Evolutionary conservation across 257 asterid genomes (phyloP).

Genomic region (Thymus mandschuricus): DNA sequence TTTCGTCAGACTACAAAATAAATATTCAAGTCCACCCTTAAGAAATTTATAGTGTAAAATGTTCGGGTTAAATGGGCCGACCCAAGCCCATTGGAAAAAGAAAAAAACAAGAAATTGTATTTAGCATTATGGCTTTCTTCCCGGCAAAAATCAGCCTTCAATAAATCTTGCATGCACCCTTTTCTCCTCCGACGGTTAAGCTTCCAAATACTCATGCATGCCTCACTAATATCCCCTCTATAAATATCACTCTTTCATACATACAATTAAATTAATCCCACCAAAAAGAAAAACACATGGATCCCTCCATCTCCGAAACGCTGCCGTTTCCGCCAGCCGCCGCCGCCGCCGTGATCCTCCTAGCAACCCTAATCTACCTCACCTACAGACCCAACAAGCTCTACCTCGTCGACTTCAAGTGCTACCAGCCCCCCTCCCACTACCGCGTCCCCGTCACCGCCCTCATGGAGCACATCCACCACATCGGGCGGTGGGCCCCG

Average conservation of each 20-base stretch:
- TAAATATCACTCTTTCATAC: too few species aligned
- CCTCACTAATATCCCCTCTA: too few species aligned
- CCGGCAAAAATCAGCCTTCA: neutral
- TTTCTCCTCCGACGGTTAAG: constrained; percentile 28
- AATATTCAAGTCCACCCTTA: too few species aligned
- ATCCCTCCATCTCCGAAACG: neutral
- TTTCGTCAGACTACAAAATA: too few species aligned
- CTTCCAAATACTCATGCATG: neutral
- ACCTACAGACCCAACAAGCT: constrained; percentile 9
- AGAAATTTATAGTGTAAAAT: too few species aligned
- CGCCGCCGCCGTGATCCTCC: neutral
- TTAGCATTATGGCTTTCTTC: neutral
- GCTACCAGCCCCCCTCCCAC: neutral
- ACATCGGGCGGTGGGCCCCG: neutral
- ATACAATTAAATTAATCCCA: too few species aligned
- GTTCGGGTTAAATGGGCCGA: too few species aligned
- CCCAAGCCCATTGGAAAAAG: too few species aligned
- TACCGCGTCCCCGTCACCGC: constrained; percentile 3
- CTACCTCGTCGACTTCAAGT: constrained; percentile 26
- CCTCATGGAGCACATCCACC: constrained; percentile 3
- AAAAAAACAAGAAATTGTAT: too few species aligned
- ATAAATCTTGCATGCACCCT: constrained; percentile 16
- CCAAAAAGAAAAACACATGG: neutral
- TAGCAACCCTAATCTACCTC: neutral
- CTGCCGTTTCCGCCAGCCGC: neutral